Evolutionary conservation across 495 filamentous ascomycete genomes (phyloP).

Genomic region (Penicillium verhagenii): DNA sequence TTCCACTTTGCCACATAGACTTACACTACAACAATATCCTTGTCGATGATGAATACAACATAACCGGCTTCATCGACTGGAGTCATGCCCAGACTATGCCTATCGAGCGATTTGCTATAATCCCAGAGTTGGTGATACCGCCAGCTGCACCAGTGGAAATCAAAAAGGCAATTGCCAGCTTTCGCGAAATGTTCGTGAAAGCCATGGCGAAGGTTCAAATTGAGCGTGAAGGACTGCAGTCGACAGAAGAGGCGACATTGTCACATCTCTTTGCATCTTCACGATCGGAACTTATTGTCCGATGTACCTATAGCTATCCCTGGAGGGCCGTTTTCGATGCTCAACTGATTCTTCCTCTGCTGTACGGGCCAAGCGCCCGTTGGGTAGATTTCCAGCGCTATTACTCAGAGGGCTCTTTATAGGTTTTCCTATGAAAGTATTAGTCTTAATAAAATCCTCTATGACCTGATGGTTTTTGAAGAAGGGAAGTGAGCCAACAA

Average conservation of each 20-base stretch:
- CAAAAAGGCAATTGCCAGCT: conserved; percentile 2
- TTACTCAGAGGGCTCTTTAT: not conserved
- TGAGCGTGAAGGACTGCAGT: not conserved
- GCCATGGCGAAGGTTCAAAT: not conserved
- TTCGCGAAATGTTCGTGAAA: conserved; percentile 7
- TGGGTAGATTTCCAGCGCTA: conserved; percentile 7
- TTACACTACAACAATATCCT: conserved; percentile 13
- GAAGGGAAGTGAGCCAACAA: too few species aligned
- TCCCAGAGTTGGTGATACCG: conserved; percentile 7
- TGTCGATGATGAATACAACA: conserved; percentile 5
- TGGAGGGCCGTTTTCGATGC: conserved; percentile 7
- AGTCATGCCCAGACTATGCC: conserved; percentile 13
- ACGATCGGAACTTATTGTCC: not conserved
- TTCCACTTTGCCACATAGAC: conserved; percentile 10
- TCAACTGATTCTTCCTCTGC: not conserved
- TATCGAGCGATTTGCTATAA: conserved; percentile 8
- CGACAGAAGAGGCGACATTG: not conserved
- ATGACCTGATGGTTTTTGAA: too few species aligned
- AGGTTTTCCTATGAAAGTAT: too few species aligned
- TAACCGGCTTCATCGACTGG: conserved; percentile 12
- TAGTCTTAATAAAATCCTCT: not conserved
- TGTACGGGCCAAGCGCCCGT: conserved; percentile 1
- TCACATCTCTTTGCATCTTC: conserved; percentile 7
- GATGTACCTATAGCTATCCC: conserved; percentile 8
- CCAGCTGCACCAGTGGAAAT: not conserved